Conservation (phyloP, 228 moss, liverwort and hornwort species). For the Sphagnum magellanicum region DNA sequence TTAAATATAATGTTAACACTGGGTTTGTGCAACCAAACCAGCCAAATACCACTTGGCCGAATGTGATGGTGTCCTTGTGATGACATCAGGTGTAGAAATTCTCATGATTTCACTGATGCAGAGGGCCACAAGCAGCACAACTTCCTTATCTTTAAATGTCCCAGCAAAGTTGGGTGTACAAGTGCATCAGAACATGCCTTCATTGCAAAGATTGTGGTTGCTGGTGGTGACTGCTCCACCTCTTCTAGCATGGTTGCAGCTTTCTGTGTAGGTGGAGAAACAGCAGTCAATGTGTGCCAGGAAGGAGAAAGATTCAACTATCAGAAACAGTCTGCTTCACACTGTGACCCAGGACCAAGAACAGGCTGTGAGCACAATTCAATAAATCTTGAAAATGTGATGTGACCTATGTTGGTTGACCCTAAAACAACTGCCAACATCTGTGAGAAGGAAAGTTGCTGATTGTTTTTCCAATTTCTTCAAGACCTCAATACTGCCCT, state of each 20-base stretch:
- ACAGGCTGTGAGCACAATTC: no score
- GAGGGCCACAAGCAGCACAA: constrained; percentile 43
- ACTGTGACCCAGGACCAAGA: no score
- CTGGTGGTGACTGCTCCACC: constrained; percentile 45
- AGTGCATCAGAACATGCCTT: constrained; percentile 38
- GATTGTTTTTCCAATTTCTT: no score
- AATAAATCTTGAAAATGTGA: no score
- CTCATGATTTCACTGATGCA: constrained; percentile 62
- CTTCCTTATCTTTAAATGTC: constrained; percentile 51
- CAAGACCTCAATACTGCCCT: no score
- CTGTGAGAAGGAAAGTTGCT: no score
- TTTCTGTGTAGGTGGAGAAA: constrained; percentile 19
- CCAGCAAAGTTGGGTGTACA: constrained; percentile 31
- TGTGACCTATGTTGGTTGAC: no score
- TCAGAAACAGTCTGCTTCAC: neutral
- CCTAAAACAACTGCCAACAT: no score
- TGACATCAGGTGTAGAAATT: constrained; percentile 51
- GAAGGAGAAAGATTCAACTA: constrained; percentile 3
- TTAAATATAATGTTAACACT: no score
- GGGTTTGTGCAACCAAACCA: no score
- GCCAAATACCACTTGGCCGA: no score
- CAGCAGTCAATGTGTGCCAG: constrained; percentile 10
- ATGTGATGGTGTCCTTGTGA: no score
- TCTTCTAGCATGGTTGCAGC: constrained; percentile 36
- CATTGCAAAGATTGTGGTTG: constrained; percentile 36